Conservation (phyloP, 768 basidiomycete species). For the Pulveroboletus sp. region DNA sequence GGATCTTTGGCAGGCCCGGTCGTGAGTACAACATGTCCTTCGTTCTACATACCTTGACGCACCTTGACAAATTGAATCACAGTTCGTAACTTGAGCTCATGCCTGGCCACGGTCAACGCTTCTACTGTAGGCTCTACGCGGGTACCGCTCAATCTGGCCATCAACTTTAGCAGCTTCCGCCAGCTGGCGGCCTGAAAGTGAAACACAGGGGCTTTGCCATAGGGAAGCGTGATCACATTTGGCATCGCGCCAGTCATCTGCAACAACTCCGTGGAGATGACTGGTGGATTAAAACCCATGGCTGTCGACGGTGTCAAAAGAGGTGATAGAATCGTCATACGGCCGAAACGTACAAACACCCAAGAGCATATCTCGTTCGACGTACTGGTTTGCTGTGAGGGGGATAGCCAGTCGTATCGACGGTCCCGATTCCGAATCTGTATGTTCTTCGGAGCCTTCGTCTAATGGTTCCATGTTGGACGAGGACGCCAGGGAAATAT, state of each 20-base stretch:
- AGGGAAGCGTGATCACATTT: conserved; percentile 69
- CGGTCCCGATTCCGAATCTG: conserved; percentile 8
- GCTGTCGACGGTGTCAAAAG: conserved; percentile 40
- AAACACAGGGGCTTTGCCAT: conserved; percentile 61
- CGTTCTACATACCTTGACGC: conserved; percentile 15
- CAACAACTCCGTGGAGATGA: conserved; percentile 43
- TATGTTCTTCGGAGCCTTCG: conserved; percentile 19
- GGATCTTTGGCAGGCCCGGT: conserved; percentile 40
- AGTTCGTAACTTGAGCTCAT: conserved; percentile 58
- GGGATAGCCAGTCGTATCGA: conserved; percentile 13
- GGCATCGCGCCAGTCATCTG: conserved; percentile 58
- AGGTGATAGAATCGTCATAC: neutral
- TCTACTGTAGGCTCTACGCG: conserved; percentile 69
- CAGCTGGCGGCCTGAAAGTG: conserved; percentile 74
- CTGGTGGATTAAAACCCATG: conserved; percentile 61
- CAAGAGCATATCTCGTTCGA: conserved; percentile 53
- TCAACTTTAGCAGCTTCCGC: conserved; percentile 67
- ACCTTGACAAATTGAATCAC: conserved; percentile 81
- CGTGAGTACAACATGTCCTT: neutral
- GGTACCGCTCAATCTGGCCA: conserved; percentile 69
- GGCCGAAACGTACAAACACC: conserved; percentile 57
- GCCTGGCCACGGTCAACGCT: conserved; percentile 54
- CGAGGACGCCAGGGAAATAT: conserved; percentile 16
- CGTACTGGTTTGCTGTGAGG: conserved; percentile 38
- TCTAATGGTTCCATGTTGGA: conserved; percentile 13